Evolutionary conservation across 2,329 filamentous ascomycete species (phyloP).

Genomic region (Epichloe gansuensis): DNA sequence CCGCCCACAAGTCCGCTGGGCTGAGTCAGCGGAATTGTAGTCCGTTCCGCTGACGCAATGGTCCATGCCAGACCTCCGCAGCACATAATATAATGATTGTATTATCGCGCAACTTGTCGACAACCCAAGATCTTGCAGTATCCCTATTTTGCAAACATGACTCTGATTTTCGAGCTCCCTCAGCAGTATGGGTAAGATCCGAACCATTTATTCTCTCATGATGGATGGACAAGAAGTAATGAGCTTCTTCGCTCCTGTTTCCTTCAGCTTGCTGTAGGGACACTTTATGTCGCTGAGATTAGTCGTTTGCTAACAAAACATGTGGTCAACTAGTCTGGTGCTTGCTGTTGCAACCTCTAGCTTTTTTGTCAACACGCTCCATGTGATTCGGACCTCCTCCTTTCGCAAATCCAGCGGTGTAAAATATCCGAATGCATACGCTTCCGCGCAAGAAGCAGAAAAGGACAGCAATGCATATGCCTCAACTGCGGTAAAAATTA

Average conservation of each 20-base stretch:
- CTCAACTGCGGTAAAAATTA: conserved; percentile 45
- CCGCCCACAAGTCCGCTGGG: background rate
- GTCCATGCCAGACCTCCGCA: too few species aligned
- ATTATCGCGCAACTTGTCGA: too few species aligned
- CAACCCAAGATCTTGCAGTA: too few species aligned
- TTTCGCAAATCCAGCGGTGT: conserved; percentile 41
- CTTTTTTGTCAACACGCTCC: conserved; percentile 44
- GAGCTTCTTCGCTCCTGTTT: too few species aligned
- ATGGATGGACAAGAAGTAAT: too few species aligned
- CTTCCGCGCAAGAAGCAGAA: conserved; percentile 36
- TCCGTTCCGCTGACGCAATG: background rate
- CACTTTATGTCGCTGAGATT: too few species aligned
- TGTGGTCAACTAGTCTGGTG: conserved; percentile 38
- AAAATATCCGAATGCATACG: conserved; percentile 45
- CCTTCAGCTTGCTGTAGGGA: too few species aligned
- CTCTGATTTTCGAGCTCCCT: conserved; percentile 30
- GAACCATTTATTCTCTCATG: background rate
- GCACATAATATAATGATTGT: too few species aligned
- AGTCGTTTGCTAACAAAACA: background rate
- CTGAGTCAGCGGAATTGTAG: background rate
- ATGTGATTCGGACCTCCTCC: conserved; percentile 32
- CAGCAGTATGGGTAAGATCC: conserved; percentile 36
- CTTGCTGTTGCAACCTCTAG: conserved; percentile 43
- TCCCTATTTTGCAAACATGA: conserved; percentile 21
- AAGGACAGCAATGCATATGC: conserved; percentile 39